phyloP scores from a whole-genome alignment of 1,284 basidiomycete species.

The Puccinia coronata region DNA sequence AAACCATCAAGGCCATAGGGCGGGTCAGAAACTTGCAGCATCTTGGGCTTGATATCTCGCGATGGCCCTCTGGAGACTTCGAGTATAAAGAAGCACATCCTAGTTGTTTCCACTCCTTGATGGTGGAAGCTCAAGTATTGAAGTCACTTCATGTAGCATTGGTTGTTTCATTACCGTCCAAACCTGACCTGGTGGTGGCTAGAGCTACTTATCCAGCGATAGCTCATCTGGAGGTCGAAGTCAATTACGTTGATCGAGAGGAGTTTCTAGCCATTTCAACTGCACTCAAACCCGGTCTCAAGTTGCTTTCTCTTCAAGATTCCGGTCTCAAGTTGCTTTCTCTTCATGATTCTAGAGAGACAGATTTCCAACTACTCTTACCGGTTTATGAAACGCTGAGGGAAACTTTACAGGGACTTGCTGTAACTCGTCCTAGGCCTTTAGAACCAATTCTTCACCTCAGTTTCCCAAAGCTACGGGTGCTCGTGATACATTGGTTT shows the following conservation, averaged over 20 bases:
- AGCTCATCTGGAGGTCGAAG: not conserved
- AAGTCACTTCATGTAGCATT: not conserved
- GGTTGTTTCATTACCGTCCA: not conserved
- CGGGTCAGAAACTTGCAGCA: not conserved
- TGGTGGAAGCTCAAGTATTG: not conserved
- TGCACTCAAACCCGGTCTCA: too few relatives aligned
- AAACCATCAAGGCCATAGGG: constrained; percentile 16
- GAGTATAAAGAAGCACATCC: not conserved
- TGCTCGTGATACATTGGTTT: not conserved
- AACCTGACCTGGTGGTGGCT: not conserved
- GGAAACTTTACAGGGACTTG: too few relatives aligned
- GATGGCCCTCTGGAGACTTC: not conserved
- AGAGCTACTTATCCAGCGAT: not conserved
- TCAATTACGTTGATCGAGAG: not conserved
- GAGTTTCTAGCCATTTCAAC: not conserved
- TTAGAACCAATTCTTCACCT: not conserved
- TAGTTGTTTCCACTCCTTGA: not conserved
- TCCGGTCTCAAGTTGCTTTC: too few relatives aligned
- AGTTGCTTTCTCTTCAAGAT: too few relatives aligned
- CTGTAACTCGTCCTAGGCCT: not conserved
- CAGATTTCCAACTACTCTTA: not conserved
- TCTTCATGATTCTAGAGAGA: not conserved
- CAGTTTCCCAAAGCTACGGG: not conserved
- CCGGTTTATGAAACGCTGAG: too few relatives aligned
- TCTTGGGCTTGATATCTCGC: constrained; percentile 6